A percentile compares a stretch with the other conserved stretches of the same genome.
Evolutionary conservation across 75 land plant genomes (phyloP).

Genomic region (Gnetum montanum): DNA sequence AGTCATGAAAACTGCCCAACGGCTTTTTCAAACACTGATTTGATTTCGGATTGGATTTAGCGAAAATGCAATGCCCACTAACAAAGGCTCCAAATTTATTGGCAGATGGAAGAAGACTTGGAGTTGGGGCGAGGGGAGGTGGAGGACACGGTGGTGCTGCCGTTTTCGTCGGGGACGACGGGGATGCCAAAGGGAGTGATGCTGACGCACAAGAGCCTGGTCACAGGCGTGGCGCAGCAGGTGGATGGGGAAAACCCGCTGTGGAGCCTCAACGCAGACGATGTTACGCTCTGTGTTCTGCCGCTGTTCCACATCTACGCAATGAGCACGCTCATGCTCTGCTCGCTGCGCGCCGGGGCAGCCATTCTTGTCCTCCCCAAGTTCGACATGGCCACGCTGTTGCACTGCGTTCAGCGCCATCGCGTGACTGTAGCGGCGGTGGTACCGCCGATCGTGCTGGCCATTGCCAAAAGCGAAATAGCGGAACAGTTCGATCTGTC

Average conservation of each 20-base stretch:
- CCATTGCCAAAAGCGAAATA: conserved; percentile 63
- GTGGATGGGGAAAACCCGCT: conserved; percentile 89
- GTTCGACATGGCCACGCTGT: conserved; percentile 57
- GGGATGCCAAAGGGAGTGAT: conserved; percentile 89
- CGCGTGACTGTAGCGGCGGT: conserved; percentile 58
- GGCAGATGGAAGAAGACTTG: too few relatives aligned
- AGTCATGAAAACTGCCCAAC: too few relatives aligned
- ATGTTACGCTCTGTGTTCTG: conserved; percentile 68
- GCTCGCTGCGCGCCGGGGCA: conserved; percentile 57
- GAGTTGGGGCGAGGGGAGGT: conserved; percentile 28
- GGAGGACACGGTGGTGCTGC: conserved; percentile 62
- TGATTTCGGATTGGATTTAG: too few relatives aligned
- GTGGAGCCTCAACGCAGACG: conserved; percentile 36
- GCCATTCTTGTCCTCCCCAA: conserved; percentile 65
- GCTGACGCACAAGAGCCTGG: conserved; percentile 68
- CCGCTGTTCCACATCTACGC: conserved; percentile 85
- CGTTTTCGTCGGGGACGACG: conserved; percentile 86
- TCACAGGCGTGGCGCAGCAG: conserved; percentile 78
- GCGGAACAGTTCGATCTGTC: conserved; percentile 55
- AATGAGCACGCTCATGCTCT: conserved; percentile 57
- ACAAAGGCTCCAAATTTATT: too few relatives aligned
- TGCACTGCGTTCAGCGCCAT: conserved; percentile 42
- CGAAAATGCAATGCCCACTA: too few relatives aligned
- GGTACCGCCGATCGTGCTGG: conserved; percentile 87
- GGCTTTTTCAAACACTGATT: too few relatives aligned